Evolutionary conservation across 2,329 filamentous ascomycete genomes (phyloP), one percentile per base, ranked within the genome.

Genomic region (Hymenoscyphus fraxineus): DNA sequence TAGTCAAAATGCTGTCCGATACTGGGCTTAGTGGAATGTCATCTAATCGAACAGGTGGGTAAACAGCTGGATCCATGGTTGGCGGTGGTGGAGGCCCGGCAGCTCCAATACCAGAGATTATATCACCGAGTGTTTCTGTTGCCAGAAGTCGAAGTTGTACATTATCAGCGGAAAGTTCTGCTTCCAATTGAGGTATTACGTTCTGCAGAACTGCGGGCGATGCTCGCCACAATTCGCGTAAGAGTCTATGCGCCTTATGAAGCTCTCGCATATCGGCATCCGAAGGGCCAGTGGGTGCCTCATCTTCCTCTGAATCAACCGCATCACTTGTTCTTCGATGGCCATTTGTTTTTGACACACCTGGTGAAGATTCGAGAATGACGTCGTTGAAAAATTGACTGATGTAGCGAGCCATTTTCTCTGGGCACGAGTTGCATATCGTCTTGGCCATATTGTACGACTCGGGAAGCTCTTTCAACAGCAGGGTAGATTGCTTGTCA

Each of bases 331-430:
- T 71, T 63, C 77, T 79, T 64, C 80, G 75, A 65, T 79, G 80
- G 4, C 84, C 85, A 67, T 87, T 88, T 62, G 80, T 68, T 70
- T 83, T 81, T 10, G 69, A 57, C 10, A 63, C 63, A 31, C 62
- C 68, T 44, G 80, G 85, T 44, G 88, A 93, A 3, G 93, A 91
- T 74, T 97, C 93, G 67, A 98, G 88, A 64, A 99, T 96, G 60
- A 98, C 93, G 64, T 96, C 93, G 77, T 93, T 96, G 76, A 99
- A 99, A 76, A 98, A 99, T 73, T 96, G 93, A 70, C 92, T 94
- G 63, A 98, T 89, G 70, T 96, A 92, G 67, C 93, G 89, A 0
- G 92, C 89, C 94, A 99, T 97, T 77, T 96, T 96, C 71, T 97
- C 94, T 0, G 91, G 87, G 70, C 89, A 96, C 19, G 85, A 85